Base-by-base conservation (phyloP, 1,139 yeast species). In the Lodderomyces margitis region DNA sequence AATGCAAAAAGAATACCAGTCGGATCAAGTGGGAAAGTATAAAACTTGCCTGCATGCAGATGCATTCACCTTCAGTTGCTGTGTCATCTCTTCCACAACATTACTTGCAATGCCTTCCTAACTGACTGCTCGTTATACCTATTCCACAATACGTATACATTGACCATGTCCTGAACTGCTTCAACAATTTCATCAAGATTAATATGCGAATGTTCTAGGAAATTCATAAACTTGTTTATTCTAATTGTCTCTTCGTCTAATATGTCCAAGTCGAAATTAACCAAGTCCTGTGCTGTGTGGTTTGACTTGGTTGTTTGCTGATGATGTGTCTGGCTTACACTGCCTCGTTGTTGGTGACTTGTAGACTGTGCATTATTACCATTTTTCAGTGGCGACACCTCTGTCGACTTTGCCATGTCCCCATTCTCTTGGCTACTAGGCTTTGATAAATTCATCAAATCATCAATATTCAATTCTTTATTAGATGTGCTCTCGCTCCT, bases 101-200 rank as follows among this genome's bases (percentile, higher is more conserved):
- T 70, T 42, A 57, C 50, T 50, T 69, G 77, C 30, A 73, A 52
- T 3, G 75, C 66, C 49, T 68, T 67, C 43, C 68, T 68, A 32
- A 70, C 71, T 15, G 51, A 55, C 23, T 53, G 60, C 57, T 89
- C 97, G 54, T 86, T 89, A 55, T 86, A 89, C 20, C 80, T 61
- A 51, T 86, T 91, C 97, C 97, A 89, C 10, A 80, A 74, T 39
- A 85, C 91, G 58, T 89, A 89, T 2, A 89, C 64, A 6, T 85
- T 80, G 39, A 89, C 71, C 58, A 88, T 67, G 52, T 88, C 96
- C 57, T 89, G 96, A 37, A 87, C 80, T 6, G 88, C 82, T 49
- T 86, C 94, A 38, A 84, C 80, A 4, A 87, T 81, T 54, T 84
- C 84, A 46, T 81, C 86, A 31, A 88, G 61, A 55, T 88, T 85